These are phyloP conservation scores for Malassezia furfur DNA, from an alignment of 1,284 basidiomycete genomes.

Conservation along the genomic window DNA sequence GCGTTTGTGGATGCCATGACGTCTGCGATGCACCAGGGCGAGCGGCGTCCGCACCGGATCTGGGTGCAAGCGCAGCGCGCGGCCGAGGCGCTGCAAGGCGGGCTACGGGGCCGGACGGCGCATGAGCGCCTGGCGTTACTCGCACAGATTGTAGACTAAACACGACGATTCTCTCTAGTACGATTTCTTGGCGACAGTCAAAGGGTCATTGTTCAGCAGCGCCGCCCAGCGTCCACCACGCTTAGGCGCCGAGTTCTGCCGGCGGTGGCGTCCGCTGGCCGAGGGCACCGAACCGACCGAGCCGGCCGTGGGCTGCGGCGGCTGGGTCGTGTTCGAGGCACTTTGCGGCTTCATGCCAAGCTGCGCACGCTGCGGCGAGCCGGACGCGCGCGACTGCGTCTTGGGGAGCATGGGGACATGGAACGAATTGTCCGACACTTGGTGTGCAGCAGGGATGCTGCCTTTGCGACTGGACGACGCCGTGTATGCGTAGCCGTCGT, in stretches of 20 bases:
- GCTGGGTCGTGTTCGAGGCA: neutral
- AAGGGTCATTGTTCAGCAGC: constrained; percentile 12
- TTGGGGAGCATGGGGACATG: neutral
- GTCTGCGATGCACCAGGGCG: neutral
- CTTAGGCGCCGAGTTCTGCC: neutral
- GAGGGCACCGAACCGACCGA: neutral
- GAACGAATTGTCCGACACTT: neutral
- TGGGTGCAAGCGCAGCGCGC: constrained; percentile 5
- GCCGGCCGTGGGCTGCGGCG: neutral
- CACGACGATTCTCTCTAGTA: neutral
- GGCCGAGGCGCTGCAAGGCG: neutral
- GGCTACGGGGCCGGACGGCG: constrained; percentile 1
- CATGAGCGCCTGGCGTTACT: neutral
- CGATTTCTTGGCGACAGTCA: neutral
- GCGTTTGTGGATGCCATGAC: constrained; percentile 1
- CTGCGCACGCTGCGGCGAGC: neutral
- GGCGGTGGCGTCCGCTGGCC: neutral
- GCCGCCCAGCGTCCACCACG: constrained; percentile 10
- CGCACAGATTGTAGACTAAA: neutral
- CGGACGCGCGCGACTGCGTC: neutral
- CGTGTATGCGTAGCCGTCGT: constrained; percentile 1
- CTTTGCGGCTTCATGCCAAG: neutral
- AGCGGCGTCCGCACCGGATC: neutral
- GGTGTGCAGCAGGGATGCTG: neutral
- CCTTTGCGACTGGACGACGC: neutral